Evolutionary conservation across 495 filamentous ascomycete species (phyloP).

Genomic region (Aspergillus panamensis): DNA sequence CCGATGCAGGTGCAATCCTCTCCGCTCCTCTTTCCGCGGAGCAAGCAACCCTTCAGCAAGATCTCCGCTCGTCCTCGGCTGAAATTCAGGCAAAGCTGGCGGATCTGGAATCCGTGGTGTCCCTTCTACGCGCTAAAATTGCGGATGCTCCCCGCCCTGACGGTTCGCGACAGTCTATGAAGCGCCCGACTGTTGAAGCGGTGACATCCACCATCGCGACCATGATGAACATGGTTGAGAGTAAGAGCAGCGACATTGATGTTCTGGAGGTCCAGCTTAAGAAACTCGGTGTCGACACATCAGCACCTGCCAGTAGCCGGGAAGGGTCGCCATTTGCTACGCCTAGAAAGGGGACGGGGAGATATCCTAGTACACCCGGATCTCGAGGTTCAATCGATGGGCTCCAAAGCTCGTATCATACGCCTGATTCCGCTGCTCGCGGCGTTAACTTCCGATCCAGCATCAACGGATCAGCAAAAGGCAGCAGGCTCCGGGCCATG

Average conservation of each 20-base stretch:
- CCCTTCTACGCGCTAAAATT: conserved; percentile 75
- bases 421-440: conserved; percentile 49
- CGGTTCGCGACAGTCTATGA: conserved; percentile 26
- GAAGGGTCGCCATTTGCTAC: conserved; percentile 62
- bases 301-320: conserved; percentile 44
- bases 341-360: conserved; percentile 41
- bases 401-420: conserved; percentile 47
- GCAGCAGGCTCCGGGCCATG: conserved; percentile 40
- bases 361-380: conserved; percentile 39
- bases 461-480: conserved; percentile 46
- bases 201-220: conserved; percentile 87
- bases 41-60: conserved; percentile 74
- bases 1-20: conserved; percentile 55
- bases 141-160: conserved; percentile 46
- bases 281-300: conserved; percentile 57
- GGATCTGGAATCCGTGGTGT: conserved; percentile 76
- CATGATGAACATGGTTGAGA: conserved; percentile 88
- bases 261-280: conserved; percentile 82
- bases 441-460: conserved; percentile 41
- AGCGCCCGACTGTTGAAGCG: conserved; percentile 83
- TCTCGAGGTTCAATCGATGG: conserved; percentile 40
- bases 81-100: conserved; percentile 67
- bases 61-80: conserved; percentile 67
- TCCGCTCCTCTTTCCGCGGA: conserved; percentile 76
- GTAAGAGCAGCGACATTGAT: conserved; percentile 82